Conservation (phyloP, 139 green algal species). For the Chlamydomonas schloesseri region DNA sequence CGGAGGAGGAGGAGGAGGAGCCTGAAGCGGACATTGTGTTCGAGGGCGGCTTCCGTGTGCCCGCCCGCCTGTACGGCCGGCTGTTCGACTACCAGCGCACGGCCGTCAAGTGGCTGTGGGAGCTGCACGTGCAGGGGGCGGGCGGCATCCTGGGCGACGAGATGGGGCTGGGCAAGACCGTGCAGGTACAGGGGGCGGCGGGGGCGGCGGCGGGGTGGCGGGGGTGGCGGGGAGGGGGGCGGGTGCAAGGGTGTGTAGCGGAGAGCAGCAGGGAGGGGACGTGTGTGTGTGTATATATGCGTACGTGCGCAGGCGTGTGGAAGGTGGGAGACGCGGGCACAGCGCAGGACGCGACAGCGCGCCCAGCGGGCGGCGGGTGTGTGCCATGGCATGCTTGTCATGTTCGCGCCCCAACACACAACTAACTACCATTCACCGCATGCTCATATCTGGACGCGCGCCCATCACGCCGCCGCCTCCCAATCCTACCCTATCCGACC, state of each 20-base stretch:
- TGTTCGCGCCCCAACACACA: no score
- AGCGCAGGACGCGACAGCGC: no score
- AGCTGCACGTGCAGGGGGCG: conserved; percentile 93
- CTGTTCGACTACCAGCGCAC: conserved; percentile 96
- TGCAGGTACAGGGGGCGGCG: conserved; percentile 64
- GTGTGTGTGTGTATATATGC: no score
- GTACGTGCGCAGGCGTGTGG: no score
- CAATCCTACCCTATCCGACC: no score
- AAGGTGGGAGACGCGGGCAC: no score
- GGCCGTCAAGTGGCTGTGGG: conserved; percentile 98
- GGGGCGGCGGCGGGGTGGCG: background rate
- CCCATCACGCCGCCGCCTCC: no score
- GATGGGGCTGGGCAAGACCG: conserved; percentile 91
- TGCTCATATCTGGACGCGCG: no score
- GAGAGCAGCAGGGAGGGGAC: background rate
- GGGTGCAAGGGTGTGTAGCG: background rate
- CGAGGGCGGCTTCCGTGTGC: conserved; percentile 76
- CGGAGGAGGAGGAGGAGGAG: conserved; percentile 20
- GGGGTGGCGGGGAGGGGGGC: conserved; percentile 1
- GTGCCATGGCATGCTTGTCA: no score
- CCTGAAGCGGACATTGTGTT: conserved; percentile 80
- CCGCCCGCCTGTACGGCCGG: conserved; percentile 63
- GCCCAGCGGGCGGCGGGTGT: no score
- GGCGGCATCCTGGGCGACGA: conserved; percentile 97
- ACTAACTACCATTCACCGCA: no score